Percentiles rank a stretch among this genome's conserved stretches.
Conservation (phyloP, 306 rosid species). For the Malus sieversii region DNA sequence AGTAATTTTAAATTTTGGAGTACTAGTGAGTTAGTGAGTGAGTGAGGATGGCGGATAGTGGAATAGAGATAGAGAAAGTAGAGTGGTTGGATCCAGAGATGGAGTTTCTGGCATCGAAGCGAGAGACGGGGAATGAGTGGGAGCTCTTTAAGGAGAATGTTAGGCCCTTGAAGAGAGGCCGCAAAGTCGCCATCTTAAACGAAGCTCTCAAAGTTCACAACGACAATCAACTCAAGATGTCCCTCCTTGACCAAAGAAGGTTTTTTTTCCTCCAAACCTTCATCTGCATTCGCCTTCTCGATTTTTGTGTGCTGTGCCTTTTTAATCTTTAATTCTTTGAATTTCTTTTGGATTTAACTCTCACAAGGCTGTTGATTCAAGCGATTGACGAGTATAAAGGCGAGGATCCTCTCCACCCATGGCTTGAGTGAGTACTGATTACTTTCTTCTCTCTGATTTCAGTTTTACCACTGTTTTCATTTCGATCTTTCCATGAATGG, state of each 20-base stretch:
- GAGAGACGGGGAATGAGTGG: constrained; percentile 73
- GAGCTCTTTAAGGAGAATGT: constrained; percentile 88
- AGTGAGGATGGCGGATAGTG: constrained; percentile 3
- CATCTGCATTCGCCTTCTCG: background rate
- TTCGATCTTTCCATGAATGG: background rate
- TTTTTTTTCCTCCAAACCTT: background rate
- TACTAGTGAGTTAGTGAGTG: background rate
- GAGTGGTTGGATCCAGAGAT: constrained; percentile 60
- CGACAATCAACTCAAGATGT: constrained; percentile 48
- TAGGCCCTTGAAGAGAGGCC: constrained; percentile 88
- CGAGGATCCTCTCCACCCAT: constrained; percentile 84
- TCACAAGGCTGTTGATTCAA: constrained; percentile 48
- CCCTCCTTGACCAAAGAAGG: constrained; percentile 58
- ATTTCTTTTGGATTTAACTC: background rate
- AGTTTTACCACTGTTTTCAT: background rate
- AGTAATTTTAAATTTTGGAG: background rate
- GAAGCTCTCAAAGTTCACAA: constrained; percentile 53
- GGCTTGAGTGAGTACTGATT: constrained; percentile 62
- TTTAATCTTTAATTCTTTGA: background rate
- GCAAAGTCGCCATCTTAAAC: constrained; percentile 62
- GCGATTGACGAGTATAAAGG: constrained; percentile 70
- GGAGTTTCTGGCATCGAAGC: constrained; percentile 60
- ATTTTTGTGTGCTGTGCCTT: background rate
- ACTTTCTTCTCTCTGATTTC: background rate
- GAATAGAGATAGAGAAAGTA: background rate